Percentiles rank a stretch among this genome's conserved stretches.
These are phyloP conservation scores for Curvularia verruculosa DNA, from an alignment of 2,329 filamentous ascomycete species.

Conservation along the genomic window DNA sequence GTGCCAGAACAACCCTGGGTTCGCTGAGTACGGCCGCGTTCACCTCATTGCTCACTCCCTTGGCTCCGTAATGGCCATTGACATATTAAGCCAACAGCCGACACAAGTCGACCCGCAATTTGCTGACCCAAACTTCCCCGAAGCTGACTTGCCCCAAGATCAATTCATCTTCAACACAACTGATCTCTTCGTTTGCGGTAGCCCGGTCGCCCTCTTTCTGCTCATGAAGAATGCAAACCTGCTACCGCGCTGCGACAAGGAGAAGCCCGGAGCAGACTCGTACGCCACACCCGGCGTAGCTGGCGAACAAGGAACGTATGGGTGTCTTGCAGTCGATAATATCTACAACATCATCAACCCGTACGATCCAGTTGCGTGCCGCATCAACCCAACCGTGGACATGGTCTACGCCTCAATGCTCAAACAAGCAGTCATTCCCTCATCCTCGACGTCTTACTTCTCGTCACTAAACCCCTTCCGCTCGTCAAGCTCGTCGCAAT, in stretches of 20 bases:
- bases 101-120: slow-evolving; percentile 64
- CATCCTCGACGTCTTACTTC: slow-evolving; percentile 62
- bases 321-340: slow-evolving; percentile 92
- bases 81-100: slow-evolving; percentile 88
- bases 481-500: slow-evolving; percentile 30
- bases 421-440: slow-evolving; percentile 79
- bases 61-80: slow-evolving; percentile 91
- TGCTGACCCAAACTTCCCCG: slow-evolving; percentile 38
- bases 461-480: slow-evolving; percentile 50
- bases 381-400: slow-evolving; percentile 90
- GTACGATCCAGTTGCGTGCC: slow-evolving; percentile 83
- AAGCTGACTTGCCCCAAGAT: slow-evolving; percentile 57
- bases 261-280: slow-evolving; percentile 76
- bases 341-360: slow-evolving; percentile 90
- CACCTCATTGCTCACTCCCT: slow-evolving; percentile 93
- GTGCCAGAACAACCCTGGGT: slow-evolving; percentile 91
- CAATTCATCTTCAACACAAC: slow-evolving; percentile 90
- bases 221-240: slow-evolving; percentile 77
- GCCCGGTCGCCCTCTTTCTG: slow-evolving; percentile 90
- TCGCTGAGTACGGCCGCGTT: slow-evolving; percentile 78
- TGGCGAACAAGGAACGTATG: slow-evolving; percentile 81
- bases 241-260: slow-evolving; percentile 74
- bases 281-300: slow-evolving; percentile 63
- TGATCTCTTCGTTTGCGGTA: slow-evolving; percentile 87
- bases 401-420: slow-evolving; percentile 76